Conservation (phyloP, 1,284 basidiomycete species). For the Taiwanofungus camphoratus region DNA sequence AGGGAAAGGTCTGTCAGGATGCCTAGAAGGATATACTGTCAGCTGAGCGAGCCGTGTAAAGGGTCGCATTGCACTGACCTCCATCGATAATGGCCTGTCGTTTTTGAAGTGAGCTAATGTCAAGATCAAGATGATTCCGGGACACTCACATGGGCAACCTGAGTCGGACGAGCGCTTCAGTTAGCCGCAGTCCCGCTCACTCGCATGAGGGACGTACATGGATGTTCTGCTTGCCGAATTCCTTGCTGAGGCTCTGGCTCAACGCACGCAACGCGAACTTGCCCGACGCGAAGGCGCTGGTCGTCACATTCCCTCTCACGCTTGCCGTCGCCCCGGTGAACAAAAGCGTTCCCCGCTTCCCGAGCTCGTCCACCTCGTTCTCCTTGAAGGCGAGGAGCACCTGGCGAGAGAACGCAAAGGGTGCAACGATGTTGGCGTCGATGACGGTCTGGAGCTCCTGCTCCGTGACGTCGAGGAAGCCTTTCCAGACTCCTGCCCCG, state of each 20-base stretch:
- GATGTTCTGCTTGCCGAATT: conserved; percentile 75
- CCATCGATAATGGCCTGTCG: conserved; percentile 41
- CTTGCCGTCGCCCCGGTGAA: conserved; percentile 77
- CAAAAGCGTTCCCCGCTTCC: conserved; percentile 58
- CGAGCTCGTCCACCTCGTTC: conserved; percentile 44
- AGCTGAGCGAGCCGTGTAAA: background rate
- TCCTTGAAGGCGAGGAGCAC: conserved; percentile 58
- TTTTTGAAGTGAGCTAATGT: background rate
- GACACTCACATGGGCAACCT: conserved; percentile 57
- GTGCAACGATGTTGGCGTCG: conserved; percentile 52
- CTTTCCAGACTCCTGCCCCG: conserved; percentile 53
- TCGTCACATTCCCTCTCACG: conserved; percentile 56
- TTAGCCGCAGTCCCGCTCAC: background rate
- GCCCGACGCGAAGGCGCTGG: conserved; percentile 63
- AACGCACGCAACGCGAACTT: conserved; percentile 66
- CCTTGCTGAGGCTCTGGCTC: conserved; percentile 72
- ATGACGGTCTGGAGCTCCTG: conserved; percentile 46
- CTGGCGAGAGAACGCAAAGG: conserved; percentile 65
- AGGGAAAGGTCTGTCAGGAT: conserved; percentile 46
- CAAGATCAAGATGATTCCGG: no score
- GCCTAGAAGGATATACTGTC: conserved; percentile 12
- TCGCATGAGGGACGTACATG: conserved; percentile 41
- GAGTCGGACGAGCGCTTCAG: background rate
- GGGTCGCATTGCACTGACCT: conserved; percentile 15
- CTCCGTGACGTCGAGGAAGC: conserved; percentile 62